Conservation (phyloP, 2,329 filamentous ascomycete species). For the Diaporthe velutina region DNA sequence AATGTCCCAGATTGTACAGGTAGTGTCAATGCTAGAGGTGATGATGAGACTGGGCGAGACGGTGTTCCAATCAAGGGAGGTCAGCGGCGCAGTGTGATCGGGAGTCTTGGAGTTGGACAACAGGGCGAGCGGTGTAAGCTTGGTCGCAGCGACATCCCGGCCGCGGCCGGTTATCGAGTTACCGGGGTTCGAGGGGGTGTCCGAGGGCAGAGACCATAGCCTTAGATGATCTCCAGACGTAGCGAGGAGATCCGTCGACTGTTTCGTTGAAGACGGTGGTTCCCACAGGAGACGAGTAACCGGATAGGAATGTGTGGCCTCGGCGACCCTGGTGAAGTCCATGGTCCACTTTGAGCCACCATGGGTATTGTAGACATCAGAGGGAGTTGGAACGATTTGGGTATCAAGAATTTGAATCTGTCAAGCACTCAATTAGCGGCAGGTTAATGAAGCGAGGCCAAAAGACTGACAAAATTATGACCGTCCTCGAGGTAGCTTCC, state of each 20-base stretch:
- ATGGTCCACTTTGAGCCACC: slow-evolving; percentile 81
- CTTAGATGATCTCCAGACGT: slow-evolving; percentile 95
- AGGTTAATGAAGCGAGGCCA: neutral
- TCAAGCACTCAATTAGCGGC: slow-evolving; percentile 31
- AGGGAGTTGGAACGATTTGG: slow-evolving; percentile 78
- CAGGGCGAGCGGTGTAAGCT: slow-evolving; percentile 91
- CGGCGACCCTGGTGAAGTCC: slow-evolving; percentile 93
- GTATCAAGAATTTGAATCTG: slow-evolving; percentile 98
- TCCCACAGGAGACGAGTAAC: slow-evolving; percentile 97
- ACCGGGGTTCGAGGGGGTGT: slow-evolving; percentile 71
- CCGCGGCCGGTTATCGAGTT: slow-evolving; percentile 75
- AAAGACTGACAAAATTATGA: slow-evolving; percentile 87
- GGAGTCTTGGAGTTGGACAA: slow-evolving; percentile 98
- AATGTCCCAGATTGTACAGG: slow-evolving; percentile 99
- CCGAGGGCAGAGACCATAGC: slow-evolving; percentile 89
- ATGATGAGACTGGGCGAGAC: slow-evolving; percentile 98
- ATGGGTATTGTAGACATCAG: slow-evolving; percentile 74
- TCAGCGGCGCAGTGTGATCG: slow-evolving; percentile 96
- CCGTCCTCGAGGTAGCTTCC: slow-evolving; percentile 98
- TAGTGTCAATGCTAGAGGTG: slow-evolving; percentile 98
- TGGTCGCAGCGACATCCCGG: slow-evolving; percentile 73
- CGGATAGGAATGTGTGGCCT: slow-evolving; percentile 97
- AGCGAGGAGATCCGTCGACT: slow-evolving; percentile 92
- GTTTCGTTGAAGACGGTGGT: slow-evolving; percentile 93
- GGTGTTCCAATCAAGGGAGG: slow-evolving; percentile 97